Evolutionary conservation across 257 asterid species (phyloP), one percentile per base, ranked within the genome.

Genomic region (Voacanga thouarsii): DNA sequence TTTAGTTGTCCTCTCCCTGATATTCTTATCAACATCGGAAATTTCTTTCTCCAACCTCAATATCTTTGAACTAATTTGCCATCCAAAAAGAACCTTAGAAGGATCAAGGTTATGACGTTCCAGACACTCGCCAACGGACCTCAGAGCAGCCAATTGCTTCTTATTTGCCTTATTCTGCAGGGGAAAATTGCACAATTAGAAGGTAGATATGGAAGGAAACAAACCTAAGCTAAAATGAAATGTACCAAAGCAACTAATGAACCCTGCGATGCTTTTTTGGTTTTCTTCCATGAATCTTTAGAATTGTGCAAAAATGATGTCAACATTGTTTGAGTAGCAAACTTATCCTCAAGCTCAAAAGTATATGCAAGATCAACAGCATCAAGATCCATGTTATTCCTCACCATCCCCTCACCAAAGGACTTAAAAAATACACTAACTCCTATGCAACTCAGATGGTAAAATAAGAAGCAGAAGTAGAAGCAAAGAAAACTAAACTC

Each of bases 11-110:
- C 72, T 84, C 33, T 81, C 90, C 19, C 49, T 86, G 60, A 83
- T 51, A 68, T 80, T 89, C 75, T 76, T 85, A 37, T 80, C 85
- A 8, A 43, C 63, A 16, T 83, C 85, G 12, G 88, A 55, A 41
- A 88, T 85, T 3, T 89, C 94, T 76, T 82, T 88, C 83, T 94
- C 90, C 84, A 92, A 82, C 81, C 75, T 76, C 67, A 74, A n/a
- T 26, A 91, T 90, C 77, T 81, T 85, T 70, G 88, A 90, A 33
- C 75, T 82, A 77, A 94, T 82, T 86, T 94, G 91, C 96, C 98
- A 94, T 57, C 91, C 96, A 0, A 97, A 86, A 78, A 94, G 87
- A 72, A 90, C 80, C 81, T 87, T 81, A 44, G 89, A 68, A 9
- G 87, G 84, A 78, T 94, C 96, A 74, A 93, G 79, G 6, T 75